phyloP scores from a whole-genome alignment of 2,329 filamentous ascomycete species.

The Penicillium sclerotiorum region DNA sequence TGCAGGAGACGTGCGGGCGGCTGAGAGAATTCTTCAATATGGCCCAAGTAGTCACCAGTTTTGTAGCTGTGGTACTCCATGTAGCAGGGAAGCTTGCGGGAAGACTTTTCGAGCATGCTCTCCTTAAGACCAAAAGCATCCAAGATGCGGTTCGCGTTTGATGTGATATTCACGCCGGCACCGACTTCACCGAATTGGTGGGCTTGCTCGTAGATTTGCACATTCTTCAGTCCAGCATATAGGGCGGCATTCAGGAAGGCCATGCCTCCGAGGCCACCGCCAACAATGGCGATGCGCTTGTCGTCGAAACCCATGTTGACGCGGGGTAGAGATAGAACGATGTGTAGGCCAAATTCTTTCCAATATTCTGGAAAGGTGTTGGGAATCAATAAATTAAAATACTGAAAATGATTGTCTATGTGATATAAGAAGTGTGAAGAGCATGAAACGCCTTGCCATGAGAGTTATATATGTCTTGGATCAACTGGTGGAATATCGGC shows the following conservation, averaged over 20 bases:
- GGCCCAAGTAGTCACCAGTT: slow-evolving; percentile 23
- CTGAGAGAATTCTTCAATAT: slow-evolving; percentile 31
- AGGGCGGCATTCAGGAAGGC: slow-evolving; percentile 41
- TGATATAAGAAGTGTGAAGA: background rate
- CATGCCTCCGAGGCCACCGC: slow-evolving; percentile 42
- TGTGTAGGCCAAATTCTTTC: too few species aligned
- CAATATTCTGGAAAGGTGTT: too few species aligned
- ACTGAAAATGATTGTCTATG: background rate
- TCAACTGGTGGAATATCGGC: slow-evolving; percentile 10
- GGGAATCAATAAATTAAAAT: too few species aligned
- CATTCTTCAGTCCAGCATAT: slow-evolving; percentile 19
- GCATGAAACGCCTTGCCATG: background rate
- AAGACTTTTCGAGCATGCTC: slow-evolving; percentile 38
- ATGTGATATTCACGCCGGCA: slow-evolving; percentile 41
- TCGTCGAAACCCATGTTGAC: slow-evolving; percentile 31
- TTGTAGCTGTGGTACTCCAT: slow-evolving; percentile 31
- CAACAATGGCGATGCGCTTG: slow-evolving; percentile 36
- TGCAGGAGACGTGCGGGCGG: slow-evolving; percentile 32
- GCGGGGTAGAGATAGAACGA: background rate
- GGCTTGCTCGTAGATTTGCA: slow-evolving; percentile 33
- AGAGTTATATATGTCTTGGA: slow-evolving; percentile 13
- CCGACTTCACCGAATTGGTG: slow-evolving; percentile 41
- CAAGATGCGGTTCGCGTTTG: slow-evolving; percentile 39
- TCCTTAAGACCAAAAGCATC: slow-evolving; percentile 35
- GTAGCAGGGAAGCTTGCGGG: slow-evolving; percentile 33